phyloP scores from a whole-genome alignment of 2,329 filamentous ascomycete species.

The Fonsecaea multimorphosa region DNA sequence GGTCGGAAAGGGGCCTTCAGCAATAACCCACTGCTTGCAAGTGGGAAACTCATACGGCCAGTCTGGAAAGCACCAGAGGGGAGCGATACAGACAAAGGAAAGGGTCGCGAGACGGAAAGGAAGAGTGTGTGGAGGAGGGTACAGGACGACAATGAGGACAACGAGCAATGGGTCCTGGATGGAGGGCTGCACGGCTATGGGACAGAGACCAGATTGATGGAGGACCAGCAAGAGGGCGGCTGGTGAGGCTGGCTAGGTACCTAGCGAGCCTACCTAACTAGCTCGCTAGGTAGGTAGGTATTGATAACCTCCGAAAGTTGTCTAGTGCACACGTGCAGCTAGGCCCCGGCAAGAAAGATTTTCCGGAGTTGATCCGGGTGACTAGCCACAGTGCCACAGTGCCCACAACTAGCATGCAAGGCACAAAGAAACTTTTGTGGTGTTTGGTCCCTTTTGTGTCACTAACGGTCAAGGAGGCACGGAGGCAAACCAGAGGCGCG shows the following conservation, averaged over 20 bases:
- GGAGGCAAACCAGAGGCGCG: not conserved
- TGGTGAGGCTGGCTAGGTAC: conserved; percentile 9
- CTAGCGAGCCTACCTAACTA: no score
- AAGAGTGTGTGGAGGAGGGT: conserved; percentile 55
- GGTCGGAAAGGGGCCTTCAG: conserved; percentile 48
- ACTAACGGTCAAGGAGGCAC: not conserved
- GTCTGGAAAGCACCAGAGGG: conserved; percentile 51
- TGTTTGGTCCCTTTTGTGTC: not conserved
- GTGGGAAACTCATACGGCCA: conserved; percentile 52
- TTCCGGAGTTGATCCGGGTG: not conserved
- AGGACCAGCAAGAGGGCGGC: conserved; percentile 35
- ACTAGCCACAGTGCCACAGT: no score
- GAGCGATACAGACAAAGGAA: conserved; percentile 35
- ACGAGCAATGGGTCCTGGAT: conserved; percentile 56
- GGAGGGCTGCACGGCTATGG: conserved; percentile 50
- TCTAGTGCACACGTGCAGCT: not conserved
- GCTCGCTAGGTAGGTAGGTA: no score
- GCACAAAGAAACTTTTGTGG: conserved; percentile 1
- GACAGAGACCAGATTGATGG: conserved; percentile 32
- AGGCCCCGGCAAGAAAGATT: not conserved
- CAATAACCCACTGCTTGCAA: conserved; percentile 52
- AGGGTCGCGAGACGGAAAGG: conserved; percentile 31
- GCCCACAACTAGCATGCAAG: not conserved
- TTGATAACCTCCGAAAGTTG: not conserved
- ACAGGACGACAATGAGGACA: conserved; percentile 54